Evolutionary conservation across 345 rosid genomes (phyloP).

Genomic region (Lenwebbia sp.): DNA sequence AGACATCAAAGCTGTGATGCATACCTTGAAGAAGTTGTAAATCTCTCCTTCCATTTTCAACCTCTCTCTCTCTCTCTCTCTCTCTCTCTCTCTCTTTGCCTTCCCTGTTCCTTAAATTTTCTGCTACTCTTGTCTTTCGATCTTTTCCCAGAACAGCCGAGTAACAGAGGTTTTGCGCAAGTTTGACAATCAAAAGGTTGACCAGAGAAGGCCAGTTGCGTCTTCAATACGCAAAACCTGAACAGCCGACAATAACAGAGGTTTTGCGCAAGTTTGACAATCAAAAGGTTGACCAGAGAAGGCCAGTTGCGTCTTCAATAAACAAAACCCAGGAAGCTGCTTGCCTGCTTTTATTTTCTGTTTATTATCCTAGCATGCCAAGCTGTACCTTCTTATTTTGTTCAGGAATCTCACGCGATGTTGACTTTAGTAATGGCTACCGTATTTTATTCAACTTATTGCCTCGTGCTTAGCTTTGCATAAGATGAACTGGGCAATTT

Average conservation of each 20-base stretch:
- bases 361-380: neutral
- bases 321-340: neutral
- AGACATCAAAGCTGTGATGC: constrained; percentile 7
- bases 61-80: too few relatives aligned
- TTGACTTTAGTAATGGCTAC: neutral
- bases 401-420: neutral
- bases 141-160: neutral
- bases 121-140: neutral
- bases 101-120: neutral
- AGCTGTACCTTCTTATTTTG: neutral
- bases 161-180: neutral
- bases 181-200: neutral
- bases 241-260: neutral
- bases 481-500: neutral
- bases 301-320: neutral
- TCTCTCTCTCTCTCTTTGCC: neutral
- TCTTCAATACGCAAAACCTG: neutral
- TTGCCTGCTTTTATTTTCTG: neutral
- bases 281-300: neutral
- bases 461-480: neutral
- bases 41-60: constrained; percentile 2
- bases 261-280: neutral
- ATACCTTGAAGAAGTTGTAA: constrained; percentile 4
- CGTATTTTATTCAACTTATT: neutral
- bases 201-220: neutral